Base-by-base conservation (phyloP, 768 basidiomycete species). In the Suillus alpinus region DNA sequence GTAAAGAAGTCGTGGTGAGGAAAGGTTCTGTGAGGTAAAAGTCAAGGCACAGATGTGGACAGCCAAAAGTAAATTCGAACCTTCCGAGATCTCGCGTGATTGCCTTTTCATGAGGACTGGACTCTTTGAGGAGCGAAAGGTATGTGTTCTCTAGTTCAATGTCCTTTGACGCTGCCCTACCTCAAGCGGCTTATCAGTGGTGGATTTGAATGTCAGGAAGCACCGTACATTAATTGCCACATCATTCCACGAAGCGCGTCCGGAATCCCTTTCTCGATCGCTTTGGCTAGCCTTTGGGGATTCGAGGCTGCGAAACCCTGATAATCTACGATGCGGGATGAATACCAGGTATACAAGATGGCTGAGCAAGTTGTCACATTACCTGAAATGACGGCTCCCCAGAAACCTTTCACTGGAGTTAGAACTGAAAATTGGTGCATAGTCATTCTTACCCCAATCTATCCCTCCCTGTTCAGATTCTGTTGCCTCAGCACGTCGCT, bases 1-100 rank as follows among this genome's bases (percentile, higher is more conserved):
- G 86, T 94, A 74, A 98, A 99, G 77, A 94, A 98, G 50, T 92
- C 89, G 68, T 98, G 95, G 70, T 95, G 92, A 29, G 97, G 97
- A 76, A 99, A 98, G 3, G 97, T 99, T 72, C 93, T 91, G 63
- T 20, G 56, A 34, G 49, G 59, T 37, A 50, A 58, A 62, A 47
- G 60, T 63, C 57, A 60, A 60, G 65, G 40, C 40, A 59, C 49
- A 50, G 29, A 59, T 55, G 39, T 50, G 47, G 34, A 36, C 16
- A 46, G n/a, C 31, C 47, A 32, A 43, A n/a, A n/a, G 2, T 44
- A 23, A 57, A 41, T 50, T 20, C 66, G 75, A 59, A 90, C 86
- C 95, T 83, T 67, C 92, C 93, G 36, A 99, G 83, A 75, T 99
- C 97, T 62, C 96, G 85, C 43, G 83, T 85, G 55, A 99, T 99